These are phyloP conservation scores for Colletotrichum sp. DNA, from an alignment of 2,329 filamentous ascomycete genomes.

Conservation along the genomic window DNA sequence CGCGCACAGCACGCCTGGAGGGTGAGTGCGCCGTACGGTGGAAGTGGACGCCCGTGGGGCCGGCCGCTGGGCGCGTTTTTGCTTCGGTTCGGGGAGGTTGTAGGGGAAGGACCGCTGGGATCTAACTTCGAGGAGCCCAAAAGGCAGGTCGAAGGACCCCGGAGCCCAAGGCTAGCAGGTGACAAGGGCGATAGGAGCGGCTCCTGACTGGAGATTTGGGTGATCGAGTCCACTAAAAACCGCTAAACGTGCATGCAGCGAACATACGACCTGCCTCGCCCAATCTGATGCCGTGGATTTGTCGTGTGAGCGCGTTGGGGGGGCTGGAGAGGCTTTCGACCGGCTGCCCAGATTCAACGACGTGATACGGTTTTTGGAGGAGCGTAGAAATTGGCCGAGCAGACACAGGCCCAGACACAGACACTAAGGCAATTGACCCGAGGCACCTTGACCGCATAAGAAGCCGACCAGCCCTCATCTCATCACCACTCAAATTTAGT, in stretches of 20 bases:
- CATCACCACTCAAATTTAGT: background rate
- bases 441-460: background rate
- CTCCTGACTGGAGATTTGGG: constrained; percentile 14
- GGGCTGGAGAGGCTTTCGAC: background rate
- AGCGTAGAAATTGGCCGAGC: background rate
- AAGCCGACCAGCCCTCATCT: background rate
- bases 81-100: background rate
- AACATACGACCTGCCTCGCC: constrained; percentile 8
- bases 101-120: constrained; percentile 5
- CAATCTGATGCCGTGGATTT: constrained; percentile 13
- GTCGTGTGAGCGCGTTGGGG: constrained; percentile 16
- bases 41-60: constrained; percentile 19
- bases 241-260: constrained; percentile 14
- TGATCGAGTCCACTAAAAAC: constrained; percentile 16
- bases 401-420: background rate
- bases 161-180: background rate
- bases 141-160: background rate
- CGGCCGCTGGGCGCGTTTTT: constrained; percentile 14
- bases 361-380: background rate
- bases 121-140: background rate
- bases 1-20: background rate
- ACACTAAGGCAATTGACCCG: background rate
- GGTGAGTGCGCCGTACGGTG: background rate
- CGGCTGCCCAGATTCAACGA: background rate
- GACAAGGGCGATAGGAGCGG: constrained; percentile 4